Evolutionary conservation across 176 grass and related monocot genomes (phyloP).

Genomic region (Ensete glaucum): DNA sequence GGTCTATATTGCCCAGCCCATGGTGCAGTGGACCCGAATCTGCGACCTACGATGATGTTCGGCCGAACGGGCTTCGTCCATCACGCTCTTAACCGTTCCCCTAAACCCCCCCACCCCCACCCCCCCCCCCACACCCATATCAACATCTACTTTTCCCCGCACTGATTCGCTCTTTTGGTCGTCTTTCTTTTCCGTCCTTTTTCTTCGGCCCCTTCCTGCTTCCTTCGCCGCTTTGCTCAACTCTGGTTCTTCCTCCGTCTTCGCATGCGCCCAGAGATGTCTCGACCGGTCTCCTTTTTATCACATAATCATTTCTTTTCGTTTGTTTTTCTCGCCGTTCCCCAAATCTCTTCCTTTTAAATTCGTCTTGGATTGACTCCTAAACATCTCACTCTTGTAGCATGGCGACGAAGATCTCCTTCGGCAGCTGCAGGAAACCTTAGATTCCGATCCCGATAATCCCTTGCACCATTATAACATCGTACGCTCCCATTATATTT

Average conservation of each 20-base stretch:
- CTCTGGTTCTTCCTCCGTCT: background rate
- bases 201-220: no score
- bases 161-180: no score
- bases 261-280: background rate
- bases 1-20: no score
- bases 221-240: no score
- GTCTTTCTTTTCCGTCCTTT: background rate
- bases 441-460: conserved; percentile 43
- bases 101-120: no score
- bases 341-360: background rate
- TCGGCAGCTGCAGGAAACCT: conserved; percentile 40
- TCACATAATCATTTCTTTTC: background rate
- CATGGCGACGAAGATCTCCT: conserved; percentile 32
- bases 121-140: no score
- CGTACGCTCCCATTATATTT: conserved; percentile 13
- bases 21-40: background rate
- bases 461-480: conserved; percentile 52
- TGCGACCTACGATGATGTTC: background rate
- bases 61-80: no score
- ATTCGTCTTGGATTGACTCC: background rate
- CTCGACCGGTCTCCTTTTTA: background rate
- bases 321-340: background rate
- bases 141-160: no score
- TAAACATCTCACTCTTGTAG: conserved; percentile 19
- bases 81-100: no score